A percentile compares a stretch with the other conserved stretches of the same genome.
Evolutionary conservation across 1,284 basidiomycete species (phyloP).

Genomic region (Bjerkandera adusta): DNA sequence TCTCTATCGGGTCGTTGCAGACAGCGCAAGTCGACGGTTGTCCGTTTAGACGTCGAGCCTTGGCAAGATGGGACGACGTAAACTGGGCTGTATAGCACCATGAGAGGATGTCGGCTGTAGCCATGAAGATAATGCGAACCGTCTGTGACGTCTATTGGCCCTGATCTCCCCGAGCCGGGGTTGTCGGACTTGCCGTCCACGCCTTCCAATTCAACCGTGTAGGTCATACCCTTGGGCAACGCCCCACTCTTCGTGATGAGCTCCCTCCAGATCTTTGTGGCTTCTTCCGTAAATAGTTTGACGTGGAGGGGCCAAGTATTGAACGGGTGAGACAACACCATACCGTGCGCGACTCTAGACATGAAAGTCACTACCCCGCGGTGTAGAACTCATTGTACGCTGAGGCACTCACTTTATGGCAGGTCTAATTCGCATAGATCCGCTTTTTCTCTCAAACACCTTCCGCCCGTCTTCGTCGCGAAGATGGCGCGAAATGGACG

Average conservation of each 20-base stretch:
- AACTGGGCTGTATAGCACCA: conserved; percentile 41
- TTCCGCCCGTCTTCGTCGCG: conserved; percentile 39
- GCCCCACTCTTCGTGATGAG: conserved; percentile 27
- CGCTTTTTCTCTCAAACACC: conserved; percentile 36
- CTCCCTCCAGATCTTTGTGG: conserved; percentile 48
- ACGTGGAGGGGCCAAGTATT: conserved; percentile 64
- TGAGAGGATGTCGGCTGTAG: not conserved
- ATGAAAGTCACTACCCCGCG: not conserved
- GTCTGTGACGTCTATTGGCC: conserved; percentile 67
- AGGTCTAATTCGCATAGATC: too few species aligned
- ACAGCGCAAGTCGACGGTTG: conserved; percentile 32
- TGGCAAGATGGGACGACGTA: conserved; percentile 52
- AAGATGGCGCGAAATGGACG: conserved; percentile 56
- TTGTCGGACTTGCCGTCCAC: conserved; percentile 64
- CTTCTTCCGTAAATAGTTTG: conserved; percentile 66
- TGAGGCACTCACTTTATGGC: conserved; percentile 43
- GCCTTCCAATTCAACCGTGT: conserved; percentile 62
- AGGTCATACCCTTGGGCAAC: conserved; percentile 52
- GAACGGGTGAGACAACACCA: conserved; percentile 60
- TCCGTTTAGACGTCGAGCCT: conserved; percentile 45
- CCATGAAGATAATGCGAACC: conserved; percentile 40
- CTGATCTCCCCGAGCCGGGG: conserved; percentile 45
- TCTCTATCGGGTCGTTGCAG: conserved; percentile 45
- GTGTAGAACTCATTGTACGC: not conserved
- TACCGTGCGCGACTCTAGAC: conserved; percentile 44